A percentile compares a stretch with the other conserved stretches of the same genome.
Conservation (phyloP, 768 basidiomycete genomes). For the Floccularia luteovirens region DNA sequence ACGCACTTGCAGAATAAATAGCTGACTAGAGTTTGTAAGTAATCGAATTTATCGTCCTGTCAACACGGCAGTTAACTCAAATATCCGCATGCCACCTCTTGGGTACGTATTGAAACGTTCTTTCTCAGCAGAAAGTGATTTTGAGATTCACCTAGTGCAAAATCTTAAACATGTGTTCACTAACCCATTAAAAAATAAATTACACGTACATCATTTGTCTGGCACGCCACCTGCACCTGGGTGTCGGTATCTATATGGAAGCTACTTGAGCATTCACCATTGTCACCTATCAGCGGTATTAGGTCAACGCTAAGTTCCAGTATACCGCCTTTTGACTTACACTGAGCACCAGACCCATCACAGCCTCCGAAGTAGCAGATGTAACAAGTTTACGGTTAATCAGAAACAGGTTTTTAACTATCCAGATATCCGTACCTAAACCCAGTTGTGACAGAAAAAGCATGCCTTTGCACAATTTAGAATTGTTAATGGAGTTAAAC, state of each 20-base stretch:
- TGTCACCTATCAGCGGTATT: conserved; percentile 18
- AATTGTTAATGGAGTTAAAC: too few relatives aligned
- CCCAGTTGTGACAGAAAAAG: conserved; percentile 30
- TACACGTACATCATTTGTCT: conserved; percentile 30
- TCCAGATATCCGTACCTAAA: conserved; percentile 35
- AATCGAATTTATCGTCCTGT: too few relatives aligned
- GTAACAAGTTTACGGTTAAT: too few relatives aligned
- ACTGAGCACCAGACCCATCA: conserved; percentile 33
- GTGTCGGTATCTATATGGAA: conserved; percentile 38
- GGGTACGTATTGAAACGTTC: too few relatives aligned
- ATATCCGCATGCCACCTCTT: too few relatives aligned
- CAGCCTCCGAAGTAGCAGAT: too few relatives aligned
- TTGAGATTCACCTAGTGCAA: conserved; percentile 33
- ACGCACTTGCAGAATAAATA: too few relatives aligned
- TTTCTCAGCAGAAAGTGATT: conserved; percentile 39
- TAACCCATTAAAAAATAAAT: too few relatives aligned
- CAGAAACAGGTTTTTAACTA: too few relatives aligned
- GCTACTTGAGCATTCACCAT: conserved; percentile 26
- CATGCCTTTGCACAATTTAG: conserved; percentile 20
- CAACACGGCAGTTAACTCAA: too few relatives aligned
- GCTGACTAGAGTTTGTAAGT: too few relatives aligned
- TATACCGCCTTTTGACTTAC: conserved; percentile 19
- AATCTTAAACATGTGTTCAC: background rate
- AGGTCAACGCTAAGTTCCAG: background rate
- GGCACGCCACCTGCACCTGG: conserved; percentile 38